phyloP scores from a whole-genome alignment of 225 moss, liverwort and hornwort species.

The Marchantia polymorpha region DNA sequence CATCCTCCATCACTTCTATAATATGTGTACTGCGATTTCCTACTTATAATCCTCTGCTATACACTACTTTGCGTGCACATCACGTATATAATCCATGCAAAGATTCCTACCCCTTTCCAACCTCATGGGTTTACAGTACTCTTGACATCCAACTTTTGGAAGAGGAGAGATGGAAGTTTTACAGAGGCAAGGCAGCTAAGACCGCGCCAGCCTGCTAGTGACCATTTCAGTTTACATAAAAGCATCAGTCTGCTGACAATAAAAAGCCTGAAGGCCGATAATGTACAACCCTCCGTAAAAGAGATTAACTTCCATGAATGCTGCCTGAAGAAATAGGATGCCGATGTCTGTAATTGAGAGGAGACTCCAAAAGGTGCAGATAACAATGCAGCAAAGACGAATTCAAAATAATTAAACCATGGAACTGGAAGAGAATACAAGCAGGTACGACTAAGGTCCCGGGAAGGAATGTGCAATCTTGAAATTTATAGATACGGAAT shows the following conservation, averaged over 20 bases:
- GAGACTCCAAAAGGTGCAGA: too few species aligned
- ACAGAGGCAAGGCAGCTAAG: not conserved
- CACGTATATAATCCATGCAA: conserved; percentile 1
- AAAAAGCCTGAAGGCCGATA: conserved; percentile 11
- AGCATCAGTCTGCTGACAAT: conserved; percentile 2
- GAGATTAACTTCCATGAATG: too few species aligned
- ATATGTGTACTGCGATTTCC: conserved; percentile 12
- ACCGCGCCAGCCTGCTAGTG: not conserved
- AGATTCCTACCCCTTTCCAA: conserved; percentile 13
- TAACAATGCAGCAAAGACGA: too few species aligned
- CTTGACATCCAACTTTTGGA: conserved; percentile 10
- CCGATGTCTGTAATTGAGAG: too few species aligned
- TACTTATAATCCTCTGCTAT: not conserved
- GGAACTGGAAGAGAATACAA: too few species aligned
- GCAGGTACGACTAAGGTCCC: too few species aligned
- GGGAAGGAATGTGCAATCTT: too few species aligned
- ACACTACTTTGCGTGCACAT: not conserved
- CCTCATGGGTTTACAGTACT: conserved; percentile 6
- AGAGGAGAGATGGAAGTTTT: not conserved
- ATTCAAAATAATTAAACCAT: too few species aligned
- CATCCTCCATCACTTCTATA: conserved; percentile 10
- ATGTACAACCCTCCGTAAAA: conserved; percentile 9
- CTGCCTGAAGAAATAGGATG: too few species aligned
- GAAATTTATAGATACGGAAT: too few species aligned
- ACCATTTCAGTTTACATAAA: conserved; percentile 4